These are phyloP conservation scores for Moniliella sp. DNA, from an alignment of 1,284 basidiomycete genomes.

Conservation along the genomic window DNA sequence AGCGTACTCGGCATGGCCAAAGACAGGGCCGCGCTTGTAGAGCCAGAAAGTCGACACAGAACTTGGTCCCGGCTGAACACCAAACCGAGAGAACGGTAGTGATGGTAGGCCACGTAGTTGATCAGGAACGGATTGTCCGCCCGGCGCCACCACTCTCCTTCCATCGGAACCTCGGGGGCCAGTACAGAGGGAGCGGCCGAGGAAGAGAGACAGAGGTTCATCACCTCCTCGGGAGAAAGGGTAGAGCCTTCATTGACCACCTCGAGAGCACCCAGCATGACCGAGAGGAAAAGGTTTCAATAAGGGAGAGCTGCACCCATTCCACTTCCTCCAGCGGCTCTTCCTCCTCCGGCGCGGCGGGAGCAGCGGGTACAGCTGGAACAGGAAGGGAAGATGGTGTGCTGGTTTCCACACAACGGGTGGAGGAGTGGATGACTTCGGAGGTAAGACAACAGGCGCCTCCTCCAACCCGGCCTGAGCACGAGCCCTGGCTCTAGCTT, in stretches of 20 bases:
- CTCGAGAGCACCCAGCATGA: conserved; percentile 64
- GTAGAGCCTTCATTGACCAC: conserved; percentile 33
- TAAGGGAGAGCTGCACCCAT: conserved; percentile 70
- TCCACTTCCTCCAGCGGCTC: conserved; percentile 49
- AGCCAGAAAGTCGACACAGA: conserved; percentile 83
- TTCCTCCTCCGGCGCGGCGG: neutral
- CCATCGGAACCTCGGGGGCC: neutral
- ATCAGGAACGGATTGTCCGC: conserved; percentile 78
- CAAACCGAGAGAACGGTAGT: conserved; percentile 93
- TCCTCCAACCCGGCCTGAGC: neutral
- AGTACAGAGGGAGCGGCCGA: neutral
- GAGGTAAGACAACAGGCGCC: neutral
- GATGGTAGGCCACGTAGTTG: conserved; percentile 74
- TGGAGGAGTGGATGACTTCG: neutral
- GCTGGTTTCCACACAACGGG: neutral
- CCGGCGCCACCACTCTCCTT: conserved; percentile 5
- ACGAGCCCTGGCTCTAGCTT: too few species aligned
- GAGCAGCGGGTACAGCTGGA: too few species aligned
- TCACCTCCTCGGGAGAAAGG: too few species aligned
- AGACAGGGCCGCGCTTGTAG: conserved; percentile 83
- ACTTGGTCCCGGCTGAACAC: conserved; percentile 90
- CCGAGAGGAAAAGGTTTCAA: conserved; percentile 78
- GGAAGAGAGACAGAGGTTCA: neutral
- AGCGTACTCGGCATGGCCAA: conserved; percentile 88
- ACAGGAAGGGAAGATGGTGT: too few species aligned